These are phyloP conservation scores for Sporodiniella umbellata DNA, from an alignment of 371 early-diverging fungal species.

Conservation along the genomic window DNA sequence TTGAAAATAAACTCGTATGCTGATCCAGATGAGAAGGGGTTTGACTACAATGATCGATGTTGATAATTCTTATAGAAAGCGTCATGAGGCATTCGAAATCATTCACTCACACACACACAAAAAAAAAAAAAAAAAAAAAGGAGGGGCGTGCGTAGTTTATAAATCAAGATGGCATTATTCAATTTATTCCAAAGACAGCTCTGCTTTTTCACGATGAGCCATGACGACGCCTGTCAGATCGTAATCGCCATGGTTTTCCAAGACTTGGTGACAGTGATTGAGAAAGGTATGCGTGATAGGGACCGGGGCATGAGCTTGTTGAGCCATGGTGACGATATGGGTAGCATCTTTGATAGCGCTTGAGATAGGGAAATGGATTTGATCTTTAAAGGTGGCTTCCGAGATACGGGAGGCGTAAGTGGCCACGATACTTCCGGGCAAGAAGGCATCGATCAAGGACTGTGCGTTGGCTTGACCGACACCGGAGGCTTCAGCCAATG, in stretches of 20 bases:
- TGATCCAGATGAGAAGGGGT: constrained; percentile 58
- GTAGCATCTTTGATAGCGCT: constrained; percentile 34
- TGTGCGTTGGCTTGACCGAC: constrained; percentile 54
- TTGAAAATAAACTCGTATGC: constrained; percentile 32
- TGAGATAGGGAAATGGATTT: constrained; percentile 29
- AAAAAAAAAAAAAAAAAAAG: not conserved
- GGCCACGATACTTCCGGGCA: constrained; percentile 38
- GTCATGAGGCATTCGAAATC: no score
- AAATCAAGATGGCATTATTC: no score
- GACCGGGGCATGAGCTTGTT: constrained; percentile 15
- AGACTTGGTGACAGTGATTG: constrained; percentile 17
- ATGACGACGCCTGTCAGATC: constrained; percentile 37
- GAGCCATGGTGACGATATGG: constrained; percentile 35
- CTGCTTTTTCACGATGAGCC: not conserved
- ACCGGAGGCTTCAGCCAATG: constrained; percentile 60
- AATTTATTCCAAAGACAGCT: no score
- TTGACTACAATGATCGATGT: constrained; percentile 62
- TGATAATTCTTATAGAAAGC: constrained; percentile 58
- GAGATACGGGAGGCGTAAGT: constrained; percentile 37
- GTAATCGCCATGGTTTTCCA: constrained; percentile 26
- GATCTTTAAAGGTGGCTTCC: constrained; percentile 26
- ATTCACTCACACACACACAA: not conserved
- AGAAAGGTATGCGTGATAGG: constrained; percentile 29
- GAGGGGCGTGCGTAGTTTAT: not conserved
- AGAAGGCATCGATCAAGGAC: constrained; percentile 52